These are phyloP conservation scores for Alternaria novae-zelandiae DNA, from an alignment of 2,329 filamentous ascomycete species.

Conservation along the genomic window DNA sequence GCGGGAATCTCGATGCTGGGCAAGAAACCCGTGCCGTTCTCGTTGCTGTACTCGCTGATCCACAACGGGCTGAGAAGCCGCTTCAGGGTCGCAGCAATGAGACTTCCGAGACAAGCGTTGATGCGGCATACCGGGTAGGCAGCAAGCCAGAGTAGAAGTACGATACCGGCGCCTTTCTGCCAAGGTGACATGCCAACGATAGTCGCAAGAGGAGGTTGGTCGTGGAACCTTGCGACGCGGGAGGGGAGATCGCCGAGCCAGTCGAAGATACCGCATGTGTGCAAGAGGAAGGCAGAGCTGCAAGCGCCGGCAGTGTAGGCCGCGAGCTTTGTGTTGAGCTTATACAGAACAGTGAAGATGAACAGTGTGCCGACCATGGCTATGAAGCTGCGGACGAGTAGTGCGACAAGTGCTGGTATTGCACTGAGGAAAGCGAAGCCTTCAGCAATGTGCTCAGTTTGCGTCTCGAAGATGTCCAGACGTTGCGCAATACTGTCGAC, in stretches of 20 bases:
- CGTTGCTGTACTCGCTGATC: conserved; percentile 24
- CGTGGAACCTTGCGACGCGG: background rate
- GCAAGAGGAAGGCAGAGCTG: conserved; percentile 24
- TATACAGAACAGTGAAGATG: conserved; percentile 22
- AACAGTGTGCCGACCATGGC: conserved; percentile 12
- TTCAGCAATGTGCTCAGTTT: conserved; percentile 27
- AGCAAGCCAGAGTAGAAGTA: conserved; percentile 22
- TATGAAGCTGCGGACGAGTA: conserved; percentile 13
- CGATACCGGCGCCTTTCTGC: conserved; percentile 20
- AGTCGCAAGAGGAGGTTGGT: background rate
- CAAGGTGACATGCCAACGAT: conserved; percentile 12
- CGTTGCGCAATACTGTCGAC: conserved; percentile 25
- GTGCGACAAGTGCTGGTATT: conserved; percentile 15
- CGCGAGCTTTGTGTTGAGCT: conserved; percentile 22
- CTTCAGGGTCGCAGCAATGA: conserved; percentile 1
- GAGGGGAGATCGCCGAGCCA: conserved; percentile 10
- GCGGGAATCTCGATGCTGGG: conserved; percentile 29
- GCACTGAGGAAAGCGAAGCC: conserved; percentile 32
- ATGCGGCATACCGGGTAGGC: conserved; percentile 27
- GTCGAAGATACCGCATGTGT: conserved; percentile 21
- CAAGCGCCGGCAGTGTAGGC: conserved; percentile 21
- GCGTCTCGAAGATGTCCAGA: conserved; percentile 24
- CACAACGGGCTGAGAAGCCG: conserved; percentile 15
- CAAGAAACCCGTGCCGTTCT: conserved; percentile 10
- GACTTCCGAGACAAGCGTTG: conserved; percentile 16